phyloP scores from a whole-genome alignment of 2,329 filamentous ascomycete species.

The Aureobasidium sp. region DNA sequence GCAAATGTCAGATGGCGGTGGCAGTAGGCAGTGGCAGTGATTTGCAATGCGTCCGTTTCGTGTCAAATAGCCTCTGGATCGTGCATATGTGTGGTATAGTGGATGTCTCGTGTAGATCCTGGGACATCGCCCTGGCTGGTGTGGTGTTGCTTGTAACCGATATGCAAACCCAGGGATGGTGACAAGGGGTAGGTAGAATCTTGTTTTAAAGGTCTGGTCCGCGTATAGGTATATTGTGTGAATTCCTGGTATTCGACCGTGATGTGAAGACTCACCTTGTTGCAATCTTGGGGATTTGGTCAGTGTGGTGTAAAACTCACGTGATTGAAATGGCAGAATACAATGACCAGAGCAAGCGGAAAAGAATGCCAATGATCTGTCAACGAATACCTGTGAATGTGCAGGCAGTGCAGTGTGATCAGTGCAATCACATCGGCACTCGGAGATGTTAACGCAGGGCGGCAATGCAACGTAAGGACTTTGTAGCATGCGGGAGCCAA shows the following conservation, averaged over 20 bases:
- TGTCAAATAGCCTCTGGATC: neutral
- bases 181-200: too few relatives aligned
- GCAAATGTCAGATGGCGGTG: neutral
- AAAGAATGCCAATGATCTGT: neutral
- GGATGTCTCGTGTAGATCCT: neutral
- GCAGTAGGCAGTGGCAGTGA: neutral
- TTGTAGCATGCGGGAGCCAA: neutral
- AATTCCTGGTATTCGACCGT: neutral
- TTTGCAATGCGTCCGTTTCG: neutral
- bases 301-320: too few relatives aligned
- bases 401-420: neutral
- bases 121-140: neutral
- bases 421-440: neutral
- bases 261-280: neutral
- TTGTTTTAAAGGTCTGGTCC: too few relatives aligned
- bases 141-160: neutral
- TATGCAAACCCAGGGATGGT: neutral
- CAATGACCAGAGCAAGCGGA: neutral
- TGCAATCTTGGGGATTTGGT: neutral
- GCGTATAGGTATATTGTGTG: too few relatives aligned
- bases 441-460: neutral
- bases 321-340: neutral
- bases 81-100: neutral
- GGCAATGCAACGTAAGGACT: neutral
- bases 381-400: neutral